These are phyloP conservation scores for Coemansia sp. DNA, from an alignment of 192 early-diverging fungal species.

Conservation along the genomic window DNA sequence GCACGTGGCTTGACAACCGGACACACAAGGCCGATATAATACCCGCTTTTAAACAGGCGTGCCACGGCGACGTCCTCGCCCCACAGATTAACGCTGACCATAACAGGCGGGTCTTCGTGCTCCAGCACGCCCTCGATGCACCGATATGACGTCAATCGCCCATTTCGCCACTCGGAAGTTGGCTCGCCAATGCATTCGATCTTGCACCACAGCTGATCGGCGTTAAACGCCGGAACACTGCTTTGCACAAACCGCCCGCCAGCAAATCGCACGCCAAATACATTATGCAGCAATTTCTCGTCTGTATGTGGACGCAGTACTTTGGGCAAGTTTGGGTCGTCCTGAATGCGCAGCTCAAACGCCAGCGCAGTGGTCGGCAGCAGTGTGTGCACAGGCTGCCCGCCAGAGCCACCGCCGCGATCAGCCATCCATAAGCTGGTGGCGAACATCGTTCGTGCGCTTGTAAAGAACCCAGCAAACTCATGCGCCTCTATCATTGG, in stretches of 20 bases:
- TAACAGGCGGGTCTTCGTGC: constrained; percentile 17
- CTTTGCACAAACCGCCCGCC: constrained; percentile 11
- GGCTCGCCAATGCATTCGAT: constrained; percentile 12
- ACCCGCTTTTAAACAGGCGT: constrained; percentile 24
- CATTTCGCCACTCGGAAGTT: neutral
- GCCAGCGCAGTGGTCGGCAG: constrained; percentile 35
- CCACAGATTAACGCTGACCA: constrained; percentile 28
- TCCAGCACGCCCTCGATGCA: constrained; percentile 20
- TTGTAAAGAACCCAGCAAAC: constrained; percentile 39
- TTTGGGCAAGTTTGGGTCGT: constrained; percentile 12
- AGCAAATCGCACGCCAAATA: constrained; percentile 34
- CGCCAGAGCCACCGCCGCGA: constrained; percentile 17
- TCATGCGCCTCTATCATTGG: constrained; percentile 37
- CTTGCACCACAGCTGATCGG: constrained; percentile 47
- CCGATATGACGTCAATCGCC: neutral
- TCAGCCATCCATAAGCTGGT: constrained; percentile 25
- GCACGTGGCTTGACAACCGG: constrained; percentile 3
- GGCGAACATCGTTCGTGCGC: constrained; percentile 20
- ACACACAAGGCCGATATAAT: constrained; percentile 42
- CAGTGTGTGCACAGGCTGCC: constrained; percentile 24
- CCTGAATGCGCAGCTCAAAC: constrained; percentile 40
- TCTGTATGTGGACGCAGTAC: constrained; percentile 21
- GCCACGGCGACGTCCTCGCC: constrained; percentile 23
- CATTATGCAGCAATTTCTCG: constrained; percentile 19
- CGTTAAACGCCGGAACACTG: constrained; percentile 26